These are phyloP conservation scores for Inga leiocalycina DNA, from an alignment of 306 rosid species.

Conservation along the genomic window DNA sequence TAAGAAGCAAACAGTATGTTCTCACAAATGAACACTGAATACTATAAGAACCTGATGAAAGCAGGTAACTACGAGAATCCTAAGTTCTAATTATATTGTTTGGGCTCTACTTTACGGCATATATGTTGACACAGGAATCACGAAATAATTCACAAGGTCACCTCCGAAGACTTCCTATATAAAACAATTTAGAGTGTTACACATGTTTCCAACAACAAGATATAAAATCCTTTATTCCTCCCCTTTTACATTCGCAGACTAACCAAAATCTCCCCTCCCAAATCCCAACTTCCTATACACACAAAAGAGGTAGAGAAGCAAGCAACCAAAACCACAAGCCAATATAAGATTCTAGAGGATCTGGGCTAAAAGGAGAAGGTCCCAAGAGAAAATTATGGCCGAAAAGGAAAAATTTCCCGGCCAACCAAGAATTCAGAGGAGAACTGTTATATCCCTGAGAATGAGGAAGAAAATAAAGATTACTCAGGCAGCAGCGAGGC, in stretches of 20 bases:
- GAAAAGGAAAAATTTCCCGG: background rate
- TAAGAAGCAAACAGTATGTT: background rate
- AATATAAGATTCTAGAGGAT: background rate
- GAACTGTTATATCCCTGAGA: background rate
- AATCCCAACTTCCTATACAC: background rate
- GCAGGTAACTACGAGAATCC: constrained; percentile 26
- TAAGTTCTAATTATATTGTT: constrained; percentile 17
- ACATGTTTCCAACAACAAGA: background rate
- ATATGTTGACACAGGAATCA: background rate
- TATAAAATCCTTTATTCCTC: background rate
- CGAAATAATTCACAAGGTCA: background rate
- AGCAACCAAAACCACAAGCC: background rate
- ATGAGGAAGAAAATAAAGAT: background rate
- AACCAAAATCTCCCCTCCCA: background rate
- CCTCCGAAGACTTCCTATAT: background rate
- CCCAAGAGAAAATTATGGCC: background rate
- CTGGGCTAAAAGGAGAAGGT: background rate
- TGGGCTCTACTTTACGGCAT: constrained; percentile 1
- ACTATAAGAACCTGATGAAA: background rate
- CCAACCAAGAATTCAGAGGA: background rate
- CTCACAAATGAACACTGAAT: constrained; percentile 20
- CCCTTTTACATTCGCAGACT: background rate
- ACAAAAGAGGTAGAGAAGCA: background rate
- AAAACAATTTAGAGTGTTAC: background rate
- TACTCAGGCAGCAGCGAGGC: background rate